Base-by-base conservation (phyloP, 2,329 filamentous ascomycete species). In the Scolecobasidium constrictum region DNA sequence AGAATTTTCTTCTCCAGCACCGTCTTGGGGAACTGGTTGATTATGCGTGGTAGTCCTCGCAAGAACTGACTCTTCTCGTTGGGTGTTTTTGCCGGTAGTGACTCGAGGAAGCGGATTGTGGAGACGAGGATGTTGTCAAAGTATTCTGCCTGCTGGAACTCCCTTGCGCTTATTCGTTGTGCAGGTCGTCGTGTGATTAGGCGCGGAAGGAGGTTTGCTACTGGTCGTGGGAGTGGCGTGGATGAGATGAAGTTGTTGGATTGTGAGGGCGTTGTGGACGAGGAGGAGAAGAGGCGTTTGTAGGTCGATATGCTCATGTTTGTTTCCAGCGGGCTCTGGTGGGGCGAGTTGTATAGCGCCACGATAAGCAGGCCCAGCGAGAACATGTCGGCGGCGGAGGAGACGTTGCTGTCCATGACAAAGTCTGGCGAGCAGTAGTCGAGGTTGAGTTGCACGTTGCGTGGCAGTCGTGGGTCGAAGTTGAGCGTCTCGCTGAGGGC, bases 51-150 rank as follows among this genome's bases (percentile, higher is more conserved):
- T 7, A 98, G 68, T 0, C 92, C 92, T 43, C 86, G 78, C 73
- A 98, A 77, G 58, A 98, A 98, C 45, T 87, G 81, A 5, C 82
- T 74, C 59, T 98, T 98, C 56, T 98, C 92, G 48, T 78, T 84
- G 0, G 85, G 74, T 1, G 87, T 94, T 65, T 98, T 98, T 23
- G 86, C 85, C 0, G 92, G 90, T 46, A 98, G 77, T 0, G 81
- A 76, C 53, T 98, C 92, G 19, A 98, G 68, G 56, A 98, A 98
- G 11, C 92, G 84, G 48, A 98, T 94, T 0, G 92, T 95, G 0
- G 88, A 94, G 17, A 98, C 86, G 4, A 98, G 71, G 36, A 96
- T 85, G 55, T 96, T 98, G 63, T 98, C 87, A 58, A 98, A 98
- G 58, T 93, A 98, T 50, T 86, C 81, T 55, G 87, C 93, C 60